Base-by-base conservation (phyloP, 108 stramenopile genomes). In the Pseudonitzschia delicatissima region DNA sequence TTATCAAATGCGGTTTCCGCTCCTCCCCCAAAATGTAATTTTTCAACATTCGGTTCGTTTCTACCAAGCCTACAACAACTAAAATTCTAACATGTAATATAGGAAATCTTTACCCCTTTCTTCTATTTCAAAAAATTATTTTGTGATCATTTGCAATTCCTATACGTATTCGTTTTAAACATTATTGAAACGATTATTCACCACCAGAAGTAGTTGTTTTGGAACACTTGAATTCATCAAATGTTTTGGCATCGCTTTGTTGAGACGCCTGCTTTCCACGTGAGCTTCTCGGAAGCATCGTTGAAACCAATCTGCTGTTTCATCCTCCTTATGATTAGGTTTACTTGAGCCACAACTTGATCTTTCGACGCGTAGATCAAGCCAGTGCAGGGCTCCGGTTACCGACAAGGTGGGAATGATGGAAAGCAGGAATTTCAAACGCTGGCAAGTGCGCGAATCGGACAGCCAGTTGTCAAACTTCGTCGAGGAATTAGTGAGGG, bases 341-440 rank as follows among this genome's bases (percentile, higher is more conserved):
- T n/a, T n/a, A n/a, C n/a, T n/a, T n/a, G n/a, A n/a, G n/a, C n/a
- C n/a, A n/a, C n/a, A n/a, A n/a, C n/a, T n/a, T n/a, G n/a, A n/a
- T n/a, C n/a, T n/a, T n/a, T n/a, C n/a, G n/a, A n/a, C n/a, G n/a
- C n/a, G n/a, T n/a, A n/a, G 21, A 13, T 50, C 49, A 4, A 69
- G 45, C 52, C 57, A 69, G 31, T 17, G 42, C 26, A 69, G 34
- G 20, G 55, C 55, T 31, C 50, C 35, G 17, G 58, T 48, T 17
- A 60, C 68, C 1, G 67, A 52, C 39, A 76, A 35, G 3, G 44
- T 65, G 2, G 74, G 74, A 47, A 69, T 9, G 5, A 65, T 17
- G 7, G 39, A 25, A 5, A 76, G 34, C 25, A 76, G 31, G 37
- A 76, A 76, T 20, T 40, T 44, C 6, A 76, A 28, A 15, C 68